phyloP scores from a whole-genome alignment of 768 basidiomycete genomes.

The Dendrothele bispora region DNA sequence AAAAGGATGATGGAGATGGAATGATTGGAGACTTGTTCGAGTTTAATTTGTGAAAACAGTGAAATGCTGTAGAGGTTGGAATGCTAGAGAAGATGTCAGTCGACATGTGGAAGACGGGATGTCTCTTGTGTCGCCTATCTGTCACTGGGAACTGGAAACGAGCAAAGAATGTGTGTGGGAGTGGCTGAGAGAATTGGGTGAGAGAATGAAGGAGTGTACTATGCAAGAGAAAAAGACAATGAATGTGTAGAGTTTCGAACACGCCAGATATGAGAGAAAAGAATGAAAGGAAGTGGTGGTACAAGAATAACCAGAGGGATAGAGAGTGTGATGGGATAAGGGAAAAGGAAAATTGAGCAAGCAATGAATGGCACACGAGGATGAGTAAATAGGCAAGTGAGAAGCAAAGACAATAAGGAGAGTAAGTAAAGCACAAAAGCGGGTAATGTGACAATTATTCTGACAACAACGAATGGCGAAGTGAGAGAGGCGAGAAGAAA shows the following conservation, averaged over 20 bases:
- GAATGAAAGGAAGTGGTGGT: background rate
- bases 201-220: background rate
- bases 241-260: background rate
- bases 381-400: constrained; percentile 1
- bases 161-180: too few relatives aligned
- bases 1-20: too few relatives aligned
- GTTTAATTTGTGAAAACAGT: too few relatives aligned
- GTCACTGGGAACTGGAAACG: too few relatives aligned
- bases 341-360: background rate
- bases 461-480: background rate
- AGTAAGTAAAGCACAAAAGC: background rate
- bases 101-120: too few relatives aligned
- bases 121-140: too few relatives aligned
- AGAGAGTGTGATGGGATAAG: background rate
- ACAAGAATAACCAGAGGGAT: background rate
- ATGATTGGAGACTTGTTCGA: too few relatives aligned
- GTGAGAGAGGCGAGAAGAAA: background rate
- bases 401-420: background rate
- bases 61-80: too few relatives aligned
- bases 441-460: constrained; percentile 5
- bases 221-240: background rate
- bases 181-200: background rate
- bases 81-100: too few relatives aligned
- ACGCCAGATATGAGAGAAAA: background rate
- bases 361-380: background rate